Evolutionary conservation across 1,139 yeast species (phyloP), one percentile per base, ranked within the genome.

Genomic region (Meyerozyma elateridarum): DNA sequence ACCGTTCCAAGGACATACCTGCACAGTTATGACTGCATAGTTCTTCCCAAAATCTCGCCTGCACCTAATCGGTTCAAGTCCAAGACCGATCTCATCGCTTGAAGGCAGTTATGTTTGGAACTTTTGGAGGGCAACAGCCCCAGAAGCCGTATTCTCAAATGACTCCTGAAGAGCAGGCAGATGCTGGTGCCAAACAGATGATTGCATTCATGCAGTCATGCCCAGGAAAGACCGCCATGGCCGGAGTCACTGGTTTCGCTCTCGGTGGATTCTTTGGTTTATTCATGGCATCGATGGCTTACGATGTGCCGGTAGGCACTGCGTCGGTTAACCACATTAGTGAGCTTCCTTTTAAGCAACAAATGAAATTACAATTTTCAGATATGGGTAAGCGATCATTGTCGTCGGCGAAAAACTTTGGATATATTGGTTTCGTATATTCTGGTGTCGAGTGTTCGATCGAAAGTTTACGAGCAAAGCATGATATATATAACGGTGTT

Each of bases 261-360:
- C 75, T 91, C 29, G 98, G 98, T 61, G 98, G 96, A 42, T 85
- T 89, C 41, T 88, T 91, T 56, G 97, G 98, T 40, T 65, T 91
- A 33, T 89, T 91, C 63, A 91, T 91, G 97, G 96, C 97, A 4
- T 82, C 95, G 30, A 80, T 79, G 83, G 78, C 88, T 2, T 83
- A 83, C 51, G 95, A 85, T 58, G 85, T 84, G 1, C 88, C 93
- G 1, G 68, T 81, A 20, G 91, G 82, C 6, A 58, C 76, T 2
- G 72, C 71, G 14, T 70, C 78, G 3, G 69, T 66, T 22, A 52
- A 48, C 21, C 76, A 70, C 42, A 75, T 87, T 31, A 74, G 89
- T 14, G 94, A 89, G 39, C 65, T 91, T 39, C 97, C 98, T 3
- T 79, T 91, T 55, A 82, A 76, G 53, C 95, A 89, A 59, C 98